phyloP scores from a whole-genome alignment of 352 stramenopile genomes.

The Globisporangium carolinianum region DNA sequence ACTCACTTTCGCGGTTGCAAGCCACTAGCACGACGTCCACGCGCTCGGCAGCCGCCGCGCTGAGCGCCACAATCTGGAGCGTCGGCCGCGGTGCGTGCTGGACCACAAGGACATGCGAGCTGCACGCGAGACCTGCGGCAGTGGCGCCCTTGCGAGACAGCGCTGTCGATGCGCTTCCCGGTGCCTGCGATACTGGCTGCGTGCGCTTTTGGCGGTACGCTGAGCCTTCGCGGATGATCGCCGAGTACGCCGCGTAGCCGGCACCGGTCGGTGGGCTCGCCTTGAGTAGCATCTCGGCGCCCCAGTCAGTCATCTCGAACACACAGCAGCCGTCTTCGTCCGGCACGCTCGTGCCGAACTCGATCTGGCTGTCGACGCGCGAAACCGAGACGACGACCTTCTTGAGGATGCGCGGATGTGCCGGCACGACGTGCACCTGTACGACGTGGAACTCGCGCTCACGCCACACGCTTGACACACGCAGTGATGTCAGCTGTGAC shows the following conservation, averaged over 20 bases:
- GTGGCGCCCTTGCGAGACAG: background rate
- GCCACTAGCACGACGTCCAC: background rate
- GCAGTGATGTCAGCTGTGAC: slow-evolving; percentile 2
- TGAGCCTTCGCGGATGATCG: slow-evolving; percentile 16
- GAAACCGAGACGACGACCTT: slow-evolving; percentile 27
- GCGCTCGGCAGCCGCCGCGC: background rate
- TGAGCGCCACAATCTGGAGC: slow-evolving; percentile 5
- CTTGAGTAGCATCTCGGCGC: slow-evolving; percentile 32
- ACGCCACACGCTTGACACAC: slow-evolving; percentile 18
- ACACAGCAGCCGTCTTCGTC: slow-evolving; percentile 40
- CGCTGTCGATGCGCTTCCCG: too few species aligned
- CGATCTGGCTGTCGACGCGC: slow-evolving; percentile 27
- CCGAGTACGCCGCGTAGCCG: slow-evolving; percentile 31
- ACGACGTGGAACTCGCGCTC: slow-evolving; percentile 33
- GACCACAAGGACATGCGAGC: slow-evolving; percentile 16
- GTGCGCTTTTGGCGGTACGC: slow-evolving; percentile 3
- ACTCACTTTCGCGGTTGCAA: background rate
- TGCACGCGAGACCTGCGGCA: background rate
- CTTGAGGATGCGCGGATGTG: slow-evolving; percentile 23
- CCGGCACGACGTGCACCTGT: slow-evolving; percentile 34
- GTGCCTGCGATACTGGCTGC: background rate
- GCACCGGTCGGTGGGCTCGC: slow-evolving; percentile 8
- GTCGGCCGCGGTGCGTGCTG: slow-evolving; percentile 11
- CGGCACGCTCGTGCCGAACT: slow-evolving; percentile 21
- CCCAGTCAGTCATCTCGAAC: slow-evolving; percentile 62